A percentile compares a stretch with the other conserved stretches of the same genome.
Conservation (phyloP, 371 early-diverging fungal genomes). For the Mucor circinelloides region DNA sequence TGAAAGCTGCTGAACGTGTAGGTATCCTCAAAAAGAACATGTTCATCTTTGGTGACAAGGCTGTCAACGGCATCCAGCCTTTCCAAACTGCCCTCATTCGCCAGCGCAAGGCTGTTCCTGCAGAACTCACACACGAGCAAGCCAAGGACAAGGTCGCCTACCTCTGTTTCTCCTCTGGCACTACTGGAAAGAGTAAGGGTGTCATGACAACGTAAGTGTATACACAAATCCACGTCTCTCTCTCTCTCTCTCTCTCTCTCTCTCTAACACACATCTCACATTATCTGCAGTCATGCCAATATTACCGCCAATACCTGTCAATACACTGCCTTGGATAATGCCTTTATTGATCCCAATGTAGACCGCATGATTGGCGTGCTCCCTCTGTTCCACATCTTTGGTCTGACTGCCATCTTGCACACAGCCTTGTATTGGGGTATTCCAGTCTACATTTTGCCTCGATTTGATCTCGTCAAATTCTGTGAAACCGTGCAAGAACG, state of each 20-base stretch:
- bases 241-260: too few species aligned
- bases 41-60: conserved; percentile 62
- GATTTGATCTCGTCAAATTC: conserved; percentile 65
- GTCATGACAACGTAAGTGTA: conserved; percentile 76
- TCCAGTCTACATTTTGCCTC: conserved; percentile 59
- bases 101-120: conserved; percentile 20
- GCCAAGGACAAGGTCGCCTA: conserved; percentile 53
- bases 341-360: conserved; percentile 12
- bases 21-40: conserved; percentile 56
- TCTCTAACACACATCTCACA: not conserved
- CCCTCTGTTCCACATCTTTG: conserved; percentile 78
- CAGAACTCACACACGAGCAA: conserved; percentile 28
- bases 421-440: conserved; percentile 32
- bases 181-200: conserved; percentile 64
- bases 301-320: conserved; percentile 73
- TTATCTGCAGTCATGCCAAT: conserved; percentile 62
- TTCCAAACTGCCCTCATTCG: conserved; percentile 27
- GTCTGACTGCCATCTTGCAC: conserved; percentile 32
- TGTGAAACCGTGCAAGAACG: conserved; percentile 58
- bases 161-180: conserved; percentile 71
- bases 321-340: conserved; percentile 27
- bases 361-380: conserved; percentile 59
- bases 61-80: conserved; percentile 43
- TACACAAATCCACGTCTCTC: too few species aligned
- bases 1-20: conserved; percentile 57